Evolutionary conservation across 164 flowering plant species (phyloP).

Genomic region (Sedum album): DNA sequence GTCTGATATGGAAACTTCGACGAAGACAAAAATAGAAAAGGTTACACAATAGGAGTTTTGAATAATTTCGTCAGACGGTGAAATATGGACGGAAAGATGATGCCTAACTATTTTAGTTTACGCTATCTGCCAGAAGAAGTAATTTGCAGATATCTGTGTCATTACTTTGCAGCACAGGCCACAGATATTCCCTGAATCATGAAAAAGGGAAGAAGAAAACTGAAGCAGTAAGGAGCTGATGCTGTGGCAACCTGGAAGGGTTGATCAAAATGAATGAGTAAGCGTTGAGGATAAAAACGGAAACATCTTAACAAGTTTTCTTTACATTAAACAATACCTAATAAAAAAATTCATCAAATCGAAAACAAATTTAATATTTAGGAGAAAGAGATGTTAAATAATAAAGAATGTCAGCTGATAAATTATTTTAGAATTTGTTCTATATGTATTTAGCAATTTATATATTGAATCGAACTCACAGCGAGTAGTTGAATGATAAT

Average conservation of each 20-base stretch:
- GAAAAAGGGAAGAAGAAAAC: conserved; percentile 28
- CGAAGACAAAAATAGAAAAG: not conserved
- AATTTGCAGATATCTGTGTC: not conserved
- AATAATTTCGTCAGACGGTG: not conserved
- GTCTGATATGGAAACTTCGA: not conserved
- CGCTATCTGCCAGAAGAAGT: not conserved
- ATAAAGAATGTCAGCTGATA: too few relatives aligned
- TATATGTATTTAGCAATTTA: too few relatives aligned
- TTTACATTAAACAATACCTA: too few relatives aligned
- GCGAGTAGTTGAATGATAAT: too few relatives aligned
- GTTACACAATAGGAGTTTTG: not conserved
- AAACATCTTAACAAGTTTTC: too few relatives aligned
- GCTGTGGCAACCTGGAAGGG: conserved; percentile 35
- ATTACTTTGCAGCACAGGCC: conserved; percentile 13
- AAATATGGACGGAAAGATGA: not conserved
- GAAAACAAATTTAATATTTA: too few relatives aligned
- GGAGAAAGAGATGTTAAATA: too few relatives aligned
- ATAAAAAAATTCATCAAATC: too few relatives aligned
- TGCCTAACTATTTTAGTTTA: not conserved
- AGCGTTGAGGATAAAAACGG: too few relatives aligned
- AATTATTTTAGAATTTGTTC: too few relatives aligned
- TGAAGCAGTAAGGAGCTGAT: conserved; percentile 38
- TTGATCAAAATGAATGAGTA: too few relatives aligned
- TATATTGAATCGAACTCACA: too few relatives aligned
- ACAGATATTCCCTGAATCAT: conserved; percentile 32